These are phyloP conservation scores for Hyphopichia pseudoburtonii DNA, from an alignment of 1,139 yeast species.

Conservation along the genomic window DNA sequence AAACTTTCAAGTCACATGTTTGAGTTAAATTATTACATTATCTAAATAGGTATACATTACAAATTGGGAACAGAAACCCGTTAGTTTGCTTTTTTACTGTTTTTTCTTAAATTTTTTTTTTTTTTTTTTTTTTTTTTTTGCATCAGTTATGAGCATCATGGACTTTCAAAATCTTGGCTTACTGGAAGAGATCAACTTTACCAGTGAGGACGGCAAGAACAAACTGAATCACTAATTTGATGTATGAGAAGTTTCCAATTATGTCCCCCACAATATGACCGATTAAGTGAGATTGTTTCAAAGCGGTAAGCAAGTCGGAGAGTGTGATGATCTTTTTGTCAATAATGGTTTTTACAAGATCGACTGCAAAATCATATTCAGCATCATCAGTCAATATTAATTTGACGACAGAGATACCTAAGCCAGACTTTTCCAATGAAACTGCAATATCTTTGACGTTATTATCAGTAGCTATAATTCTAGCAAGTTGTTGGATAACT, in stretches of 20 bases:
- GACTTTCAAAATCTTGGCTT: neutral
- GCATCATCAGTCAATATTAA: constrained; percentile 19
- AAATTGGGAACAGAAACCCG: neutral
- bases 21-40: constrained; percentile 5
- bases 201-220: constrained; percentile 3
- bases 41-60: constrained; percentile 1
- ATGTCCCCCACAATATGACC: neutral
- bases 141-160: too few species aligned
- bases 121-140: neutral
- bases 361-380: constrained; percentile 20
- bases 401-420: constrained; percentile 25
- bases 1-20: too few species aligned
- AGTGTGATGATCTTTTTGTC: constrained; percentile 19
- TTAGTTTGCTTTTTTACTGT: neutral
- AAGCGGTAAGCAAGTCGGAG: constrained; percentile 11
- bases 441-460: constrained; percentile 21
- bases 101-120: neutral
- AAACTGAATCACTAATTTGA: constrained; percentile 1
- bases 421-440: constrained; percentile 30
- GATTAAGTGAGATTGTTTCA: constrained; percentile 9
- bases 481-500: constrained; percentile 2
- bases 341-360: constrained; percentile 18
- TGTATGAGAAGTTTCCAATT: constrained; percentile 1
- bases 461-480: constrained; percentile 15
- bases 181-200: constrained; percentile 1